Percentiles rank a stretch among this genome's conserved stretches.
phyloP scores from a whole-genome alignment of 495 filamentous ascomycete genomes.

The Glonium stellatum region DNA sequence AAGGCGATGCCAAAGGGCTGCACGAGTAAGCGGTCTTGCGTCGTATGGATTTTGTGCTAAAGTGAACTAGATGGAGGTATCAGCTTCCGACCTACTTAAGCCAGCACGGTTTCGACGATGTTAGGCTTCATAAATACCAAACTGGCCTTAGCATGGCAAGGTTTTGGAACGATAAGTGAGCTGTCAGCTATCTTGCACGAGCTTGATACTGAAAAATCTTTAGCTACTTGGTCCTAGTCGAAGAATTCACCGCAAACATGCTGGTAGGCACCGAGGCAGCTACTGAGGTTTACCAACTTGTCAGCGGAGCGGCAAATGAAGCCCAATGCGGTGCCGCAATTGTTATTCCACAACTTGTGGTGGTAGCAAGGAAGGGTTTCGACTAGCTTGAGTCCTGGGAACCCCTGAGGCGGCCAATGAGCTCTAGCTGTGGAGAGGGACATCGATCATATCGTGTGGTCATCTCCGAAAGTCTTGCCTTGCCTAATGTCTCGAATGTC shows the following conservation, averaged over 20 bases:
- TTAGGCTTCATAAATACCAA: neutral
- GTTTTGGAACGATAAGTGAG: neutral
- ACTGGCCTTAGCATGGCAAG: neutral
- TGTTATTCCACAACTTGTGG: neutral
- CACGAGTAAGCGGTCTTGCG: neutral
- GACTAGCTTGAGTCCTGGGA: no score
- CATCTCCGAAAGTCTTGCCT: no score
- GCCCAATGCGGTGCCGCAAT: neutral
- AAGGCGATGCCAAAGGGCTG: neutral
- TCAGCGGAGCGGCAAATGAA: neutral
- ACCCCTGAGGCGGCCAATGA: no score
- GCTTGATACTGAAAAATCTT: neutral
- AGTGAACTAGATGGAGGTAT: neutral
- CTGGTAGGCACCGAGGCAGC: neutral
- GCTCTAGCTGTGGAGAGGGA: no score
- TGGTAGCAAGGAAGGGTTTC: neutral
- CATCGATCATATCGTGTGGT: no score
- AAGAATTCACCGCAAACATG: neutral
- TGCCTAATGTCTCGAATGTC: no score
- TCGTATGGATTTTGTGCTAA: neutral
- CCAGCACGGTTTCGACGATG: neutral
- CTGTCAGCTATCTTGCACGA: neutral
- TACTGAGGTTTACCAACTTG: neutral
- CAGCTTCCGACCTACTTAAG: neutral
- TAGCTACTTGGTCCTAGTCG: neutral